Percentiles rank a stretch among this genome's conserved stretches.
phyloP scores from a whole-genome alignment of 2,329 filamentous ascomycete species.

The Thelonectria rubi region DNA sequence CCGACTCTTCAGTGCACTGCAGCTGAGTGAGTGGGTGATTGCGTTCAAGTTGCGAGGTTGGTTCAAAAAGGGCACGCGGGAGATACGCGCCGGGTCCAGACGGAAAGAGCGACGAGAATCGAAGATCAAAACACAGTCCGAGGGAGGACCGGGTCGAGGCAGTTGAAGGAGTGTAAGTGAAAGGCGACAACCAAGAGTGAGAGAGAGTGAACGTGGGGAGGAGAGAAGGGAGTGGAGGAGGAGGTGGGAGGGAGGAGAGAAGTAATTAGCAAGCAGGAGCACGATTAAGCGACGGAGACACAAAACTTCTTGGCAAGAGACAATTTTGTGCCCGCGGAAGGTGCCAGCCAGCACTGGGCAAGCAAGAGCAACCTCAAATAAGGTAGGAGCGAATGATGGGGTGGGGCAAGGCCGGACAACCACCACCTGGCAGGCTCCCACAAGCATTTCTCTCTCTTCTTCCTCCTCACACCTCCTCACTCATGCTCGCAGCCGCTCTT shows the following conservation, averaged over 20 bases:
- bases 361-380: constrained; percentile 35
- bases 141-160: constrained; percentile 15
- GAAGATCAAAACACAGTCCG: constrained; percentile 25
- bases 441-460: not conserved
- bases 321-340: constrained; percentile 12
- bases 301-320: constrained; percentile 13
- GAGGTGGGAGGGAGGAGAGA: constrained; percentile 21
- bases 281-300: constrained; percentile 10
- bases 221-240: constrained; percentile 10
- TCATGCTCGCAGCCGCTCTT: constrained; percentile 9
- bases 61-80: not conserved
- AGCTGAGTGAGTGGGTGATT: constrained; percentile 16
- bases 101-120: constrained; percentile 38
- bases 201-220: constrained; percentile 19
- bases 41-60: constrained; percentile 16
- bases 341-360: constrained; percentile 4
- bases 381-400: constrained; percentile 21
- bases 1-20: constrained; percentile 10
- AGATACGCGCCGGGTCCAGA: constrained; percentile 14
- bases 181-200: constrained; percentile 3
- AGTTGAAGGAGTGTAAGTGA: constrained; percentile 32
- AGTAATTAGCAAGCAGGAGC: not conserved
- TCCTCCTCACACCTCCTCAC: no score
- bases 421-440: constrained; percentile 10
- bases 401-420: constrained; percentile 4